Evolutionary conservation across 345 rosid species (phyloP), one percentile per base, ranked within the genome.

Genomic region (Salix arbutifolia): DNA sequence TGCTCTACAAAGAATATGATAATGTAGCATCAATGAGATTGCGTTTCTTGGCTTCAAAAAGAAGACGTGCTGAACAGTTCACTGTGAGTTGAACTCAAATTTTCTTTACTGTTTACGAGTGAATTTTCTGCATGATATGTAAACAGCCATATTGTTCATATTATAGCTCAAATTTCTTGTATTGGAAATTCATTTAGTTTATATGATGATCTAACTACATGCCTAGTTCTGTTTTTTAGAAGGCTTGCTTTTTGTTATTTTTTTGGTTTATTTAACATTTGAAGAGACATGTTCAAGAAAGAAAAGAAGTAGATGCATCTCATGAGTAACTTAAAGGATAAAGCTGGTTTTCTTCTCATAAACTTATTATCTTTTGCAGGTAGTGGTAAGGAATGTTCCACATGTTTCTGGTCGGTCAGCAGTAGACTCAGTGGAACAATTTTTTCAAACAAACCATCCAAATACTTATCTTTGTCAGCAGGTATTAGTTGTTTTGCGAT

Each of bases 1-100:
- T 96, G 94, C 99, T 96, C 35, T 96, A 93, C 88, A 89, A 88
- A 86, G 98, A 96, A 76, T 96, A 93, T 78, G 90, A 84, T 72
- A 81, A 77, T 71, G 86, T 96, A 19, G 92, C 97, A 35, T 81
- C 79, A 21, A 91, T 96, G 97, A 92, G 99, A 87, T 82, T 93
- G 76, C 86, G 65, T 61, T 93, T 92, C 84, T 79, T 93, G 91
- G 97, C 90, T 83, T 85, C 97, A 12, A 91, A 96, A 68, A 80
- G 83, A 38, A 85, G 97, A 84, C 87, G 86, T 81, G 87, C 94
- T 5, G 98, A 93, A 75, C 99, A 96, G 85, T 96, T 96, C 82
- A 93, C 97, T 6, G 98, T 96, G 82, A 91, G 99, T 87, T 80
- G 48, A 78, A 65, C 38, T 25, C 21, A 25, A 65, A 35, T 64